A percentile compares a stretch with the other conserved stretches of the same genome.
Conservation (phyloP, 495 filamentous ascomycete genomes). For the Chaetomidium leptoderma region DNA sequence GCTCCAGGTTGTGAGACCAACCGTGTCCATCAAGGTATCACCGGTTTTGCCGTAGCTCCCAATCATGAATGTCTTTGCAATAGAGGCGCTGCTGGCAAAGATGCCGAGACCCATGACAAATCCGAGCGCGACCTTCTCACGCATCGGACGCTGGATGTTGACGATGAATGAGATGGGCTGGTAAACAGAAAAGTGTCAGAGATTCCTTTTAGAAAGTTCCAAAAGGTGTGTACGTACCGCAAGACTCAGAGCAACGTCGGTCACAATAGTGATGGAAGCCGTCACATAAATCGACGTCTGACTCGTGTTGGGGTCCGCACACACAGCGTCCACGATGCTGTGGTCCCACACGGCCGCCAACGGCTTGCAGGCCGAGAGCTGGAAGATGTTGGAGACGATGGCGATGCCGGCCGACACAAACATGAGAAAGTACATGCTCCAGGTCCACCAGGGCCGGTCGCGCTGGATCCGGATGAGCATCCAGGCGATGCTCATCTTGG, state of each 20-base stretch:
- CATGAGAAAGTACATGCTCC: constrained; percentile 6
- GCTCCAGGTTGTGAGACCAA: constrained; percentile 1
- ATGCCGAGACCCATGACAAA: constrained; percentile 2
- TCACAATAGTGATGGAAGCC: not conserved
- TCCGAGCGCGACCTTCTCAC: not conserved
- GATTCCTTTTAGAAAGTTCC: not conserved
- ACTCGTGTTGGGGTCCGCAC: not conserved
- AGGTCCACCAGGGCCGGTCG: not conserved
- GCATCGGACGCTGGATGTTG: not conserved
- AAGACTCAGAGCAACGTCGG: not conserved
- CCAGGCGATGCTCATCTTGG: constrained; percentile 1
- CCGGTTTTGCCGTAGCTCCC: constrained; percentile 1
- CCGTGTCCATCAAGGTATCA: not conserved
- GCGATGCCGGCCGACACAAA: not conserved
- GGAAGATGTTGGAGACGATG: not conserved
- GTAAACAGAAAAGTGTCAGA: not conserved
- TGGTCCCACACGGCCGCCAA: not conserved
- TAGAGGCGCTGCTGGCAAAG: not conserved
- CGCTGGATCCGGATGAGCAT: not conserved
- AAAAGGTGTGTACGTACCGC: not conserved
- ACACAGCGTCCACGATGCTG: not conserved
- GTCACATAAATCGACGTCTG: not conserved
- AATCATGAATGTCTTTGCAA: not conserved
- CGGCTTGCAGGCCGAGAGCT: not conserved
- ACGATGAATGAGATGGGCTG: not conserved